Percentiles rank a stretch among this genome's conserved stretches.
These are phyloP conservation scores for Penicillium flavigenum DNA, from an alignment of 495 filamentous ascomycete species.

Conservation along the genomic window DNA sequence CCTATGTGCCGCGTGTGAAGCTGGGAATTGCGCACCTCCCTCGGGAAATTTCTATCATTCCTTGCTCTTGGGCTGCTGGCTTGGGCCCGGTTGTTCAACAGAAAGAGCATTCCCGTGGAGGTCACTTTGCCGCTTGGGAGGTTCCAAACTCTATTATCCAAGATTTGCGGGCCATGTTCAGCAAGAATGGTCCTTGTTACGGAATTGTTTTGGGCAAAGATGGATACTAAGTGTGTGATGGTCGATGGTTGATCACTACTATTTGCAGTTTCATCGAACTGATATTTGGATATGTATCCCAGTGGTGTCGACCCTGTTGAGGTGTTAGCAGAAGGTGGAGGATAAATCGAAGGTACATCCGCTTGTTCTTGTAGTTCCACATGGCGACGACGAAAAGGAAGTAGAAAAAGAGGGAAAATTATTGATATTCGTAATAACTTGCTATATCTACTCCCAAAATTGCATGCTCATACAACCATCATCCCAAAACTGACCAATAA, in stretches of 20 bases:
- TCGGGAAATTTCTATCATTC: slow-evolving; percentile 50
- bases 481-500: background rate
- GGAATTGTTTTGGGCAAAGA: slow-evolving; percentile 30
- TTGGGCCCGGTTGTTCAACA: slow-evolving; percentile 57
- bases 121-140: slow-evolving; percentile 66
- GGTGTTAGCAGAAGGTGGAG: background rate
- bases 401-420: background rate
- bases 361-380: background rate
- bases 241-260: no score
- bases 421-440: background rate
- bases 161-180: slow-evolving; percentile 60
- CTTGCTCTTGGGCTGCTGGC: slow-evolving; percentile 48
- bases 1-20: slow-evolving; percentile 41
- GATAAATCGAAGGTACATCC: background rate
- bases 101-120: slow-evolving; percentile 51
- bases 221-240: slow-evolving; percentile 24
- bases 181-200: slow-evolving; percentile 39
- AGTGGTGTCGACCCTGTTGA: background rate
- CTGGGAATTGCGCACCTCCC: slow-evolving; percentile 55
- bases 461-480: background rate
- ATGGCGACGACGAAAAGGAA: background rate
- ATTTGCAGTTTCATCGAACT: background rate
- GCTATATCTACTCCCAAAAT: background rate
- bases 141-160: slow-evolving; percentile 50
- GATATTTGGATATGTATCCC: background rate